A percentile compares a stretch with the other conserved stretches of the same genome.
Conservation (phyloP, 768 basidiomycete genomes). For the Rhizopogon salebrosus region DNA sequence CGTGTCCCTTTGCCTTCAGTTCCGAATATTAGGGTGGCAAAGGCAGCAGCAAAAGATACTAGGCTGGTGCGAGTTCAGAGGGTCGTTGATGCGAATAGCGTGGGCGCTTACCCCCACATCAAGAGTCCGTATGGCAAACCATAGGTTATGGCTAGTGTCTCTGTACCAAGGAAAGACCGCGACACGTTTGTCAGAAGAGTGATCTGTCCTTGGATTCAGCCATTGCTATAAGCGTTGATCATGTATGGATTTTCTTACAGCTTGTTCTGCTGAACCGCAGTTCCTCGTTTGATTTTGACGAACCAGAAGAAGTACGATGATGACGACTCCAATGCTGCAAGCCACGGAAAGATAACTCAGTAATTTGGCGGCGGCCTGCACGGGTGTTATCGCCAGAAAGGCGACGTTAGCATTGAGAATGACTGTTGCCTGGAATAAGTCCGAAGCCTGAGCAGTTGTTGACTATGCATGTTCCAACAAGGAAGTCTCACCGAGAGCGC, state of each 20-base stretch:
- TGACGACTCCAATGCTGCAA: slow-evolving; percentile 27
- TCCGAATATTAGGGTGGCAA: neutral
- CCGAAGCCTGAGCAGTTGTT: neutral
- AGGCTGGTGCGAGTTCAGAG: neutral
- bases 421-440: slow-evolving; percentile 37
- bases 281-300: slow-evolving; percentile 29
- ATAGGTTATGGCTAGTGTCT: slow-evolving; percentile 26
- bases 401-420: slow-evolving; percentile 48
- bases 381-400: slow-evolving; percentile 38
- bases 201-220: neutral
- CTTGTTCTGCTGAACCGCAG: slow-evolving; percentile 9
- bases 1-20: neutral
- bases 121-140: slow-evolving; percentile 28
- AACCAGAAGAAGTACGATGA: slow-evolving; percentile 31
- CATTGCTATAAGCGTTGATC: slow-evolving; percentile 1
- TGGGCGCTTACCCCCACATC: slow-evolving; percentile 22
- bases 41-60: neutral
- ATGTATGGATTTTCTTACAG: slow-evolving; percentile 13
- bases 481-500: slow-evolving; percentile 37
- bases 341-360: slow-evolving; percentile 32
- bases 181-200: neutral
- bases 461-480: neutral
- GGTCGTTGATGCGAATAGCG: neutral
- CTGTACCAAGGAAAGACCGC: slow-evolving; percentile 11
- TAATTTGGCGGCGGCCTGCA: slow-evolving; percentile 25